Evolutionary conservation across 176 grass and related monocot genomes (phyloP).

Genomic region (Zoysia japonica): DNA sequence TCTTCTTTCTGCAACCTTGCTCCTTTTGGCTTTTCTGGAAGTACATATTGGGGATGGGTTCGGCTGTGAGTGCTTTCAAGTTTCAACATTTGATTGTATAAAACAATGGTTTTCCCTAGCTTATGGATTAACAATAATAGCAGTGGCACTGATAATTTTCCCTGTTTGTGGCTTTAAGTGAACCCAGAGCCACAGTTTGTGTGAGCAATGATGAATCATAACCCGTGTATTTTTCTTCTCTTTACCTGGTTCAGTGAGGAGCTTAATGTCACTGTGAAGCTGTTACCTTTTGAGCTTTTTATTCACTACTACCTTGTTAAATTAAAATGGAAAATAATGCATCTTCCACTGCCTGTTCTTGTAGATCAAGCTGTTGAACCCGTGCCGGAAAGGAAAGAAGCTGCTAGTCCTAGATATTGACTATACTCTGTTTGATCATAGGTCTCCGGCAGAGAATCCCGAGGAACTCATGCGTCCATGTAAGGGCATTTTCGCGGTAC

Average conservation of each 20-base stretch:
- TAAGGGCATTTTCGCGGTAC: constrained; percentile 44
- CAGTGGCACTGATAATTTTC: background rate
- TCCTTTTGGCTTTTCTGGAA: constrained; percentile 1
- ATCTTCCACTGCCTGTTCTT: constrained; percentile 33
- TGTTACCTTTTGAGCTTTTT: constrained; percentile 18
- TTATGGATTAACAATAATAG: background rate
- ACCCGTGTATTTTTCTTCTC: background rate
- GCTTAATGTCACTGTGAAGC: constrained; percentile 1
- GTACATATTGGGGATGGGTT: background rate
- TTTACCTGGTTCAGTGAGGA: constrained; percentile 29
- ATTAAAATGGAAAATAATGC: constrained; percentile 13
- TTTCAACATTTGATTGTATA: constrained; percentile 5
- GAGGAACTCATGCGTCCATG: constrained; percentile 94
- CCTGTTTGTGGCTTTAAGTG: constrained; percentile 11
- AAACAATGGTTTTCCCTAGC: constrained; percentile 9
- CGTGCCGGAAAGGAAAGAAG: constrained; percentile 85
- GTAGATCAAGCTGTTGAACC: constrained; percentile 94
- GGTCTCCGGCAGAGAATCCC: constrained; percentile 84
- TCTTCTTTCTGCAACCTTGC: background rate
- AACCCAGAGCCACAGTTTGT: background rate
- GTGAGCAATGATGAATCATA: constrained; percentile 13
- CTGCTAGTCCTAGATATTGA: constrained; percentile 97
- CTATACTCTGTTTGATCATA: constrained; percentile 94
- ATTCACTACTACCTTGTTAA: constrained; percentile 17
- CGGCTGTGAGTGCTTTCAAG: background rate